Evolutionary conservation across 2,329 filamentous ascomycete genomes (phyloP).

Genomic region (Pseudogymnoascus pannorum): DNA sequence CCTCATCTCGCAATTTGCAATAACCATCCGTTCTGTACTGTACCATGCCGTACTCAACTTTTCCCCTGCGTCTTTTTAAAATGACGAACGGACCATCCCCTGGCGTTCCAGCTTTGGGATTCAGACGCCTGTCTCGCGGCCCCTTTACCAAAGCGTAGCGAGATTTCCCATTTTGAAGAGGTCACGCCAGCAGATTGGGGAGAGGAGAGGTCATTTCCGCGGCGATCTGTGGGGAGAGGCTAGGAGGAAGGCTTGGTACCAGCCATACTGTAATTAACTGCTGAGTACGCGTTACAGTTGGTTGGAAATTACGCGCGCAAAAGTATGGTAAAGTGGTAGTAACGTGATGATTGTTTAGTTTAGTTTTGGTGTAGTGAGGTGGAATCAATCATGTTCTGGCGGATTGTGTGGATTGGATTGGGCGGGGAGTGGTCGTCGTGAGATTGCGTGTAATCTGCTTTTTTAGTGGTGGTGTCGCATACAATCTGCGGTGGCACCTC

Average conservation of each 20-base stretch:
- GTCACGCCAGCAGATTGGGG: too few species aligned
- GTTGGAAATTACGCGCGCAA: too few species aligned
- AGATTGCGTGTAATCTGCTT: neutral
- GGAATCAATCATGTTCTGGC: too few species aligned
- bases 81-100: neutral
- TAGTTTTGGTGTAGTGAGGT: neutral
- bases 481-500: slow-evolving; percentile 73
- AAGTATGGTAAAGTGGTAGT: neutral
- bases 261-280: neutral
- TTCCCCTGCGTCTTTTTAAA: too few species aligned
- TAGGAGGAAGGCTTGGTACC: neutral
- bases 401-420: neutral
- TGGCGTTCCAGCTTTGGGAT: too few species aligned
- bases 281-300: too few species aligned
- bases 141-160: neutral
- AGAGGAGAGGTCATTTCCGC: neutral
- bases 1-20: neutral
- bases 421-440: neutral
- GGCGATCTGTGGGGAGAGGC: neutral
- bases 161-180: neutral
- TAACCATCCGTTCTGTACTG: too few species aligned
- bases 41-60: too few species aligned
- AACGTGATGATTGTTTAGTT: neutral
- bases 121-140: neutral
- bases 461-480: neutral